phyloP scores from a whole-genome alignment of 345 rosid species.

The Clausena lansium region DNA sequence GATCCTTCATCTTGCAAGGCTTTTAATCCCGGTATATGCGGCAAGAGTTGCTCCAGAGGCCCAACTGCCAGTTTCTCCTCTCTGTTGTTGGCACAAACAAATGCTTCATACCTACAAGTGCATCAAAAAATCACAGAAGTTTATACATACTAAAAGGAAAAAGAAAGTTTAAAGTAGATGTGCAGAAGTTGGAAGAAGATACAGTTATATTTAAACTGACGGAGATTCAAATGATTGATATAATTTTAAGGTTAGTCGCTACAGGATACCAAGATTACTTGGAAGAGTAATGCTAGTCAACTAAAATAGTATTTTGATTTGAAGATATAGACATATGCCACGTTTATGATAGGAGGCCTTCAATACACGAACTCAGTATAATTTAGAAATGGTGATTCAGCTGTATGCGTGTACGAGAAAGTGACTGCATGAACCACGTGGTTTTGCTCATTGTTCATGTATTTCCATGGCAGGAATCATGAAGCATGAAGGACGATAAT shows the following conservation, averaged over 20 bases:
- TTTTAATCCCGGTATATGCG: constrained; percentile 41
- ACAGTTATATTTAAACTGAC: neutral
- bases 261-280: neutral
- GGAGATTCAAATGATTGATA: neutral
- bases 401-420: neutral
- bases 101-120: constrained; percentile 49
- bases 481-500: neutral
- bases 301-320: neutral
- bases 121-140: neutral
- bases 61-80: constrained; percentile 51
- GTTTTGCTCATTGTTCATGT: neutral
- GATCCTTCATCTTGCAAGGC: constrained; percentile 38
- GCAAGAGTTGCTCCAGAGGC: constrained; percentile 43
- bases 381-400: neutral
- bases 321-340: neutral
- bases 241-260: neutral
- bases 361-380: neutral
- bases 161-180: neutral
- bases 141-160: neutral
- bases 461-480: neutral
- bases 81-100: constrained; percentile 32
- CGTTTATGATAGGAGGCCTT: neutral
- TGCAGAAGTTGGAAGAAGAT: neutral
- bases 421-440: neutral
- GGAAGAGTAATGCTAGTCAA: neutral